Conservation (phyloP, 768 basidiomycete species). For the Lactarius hengduanensis region DNA sequence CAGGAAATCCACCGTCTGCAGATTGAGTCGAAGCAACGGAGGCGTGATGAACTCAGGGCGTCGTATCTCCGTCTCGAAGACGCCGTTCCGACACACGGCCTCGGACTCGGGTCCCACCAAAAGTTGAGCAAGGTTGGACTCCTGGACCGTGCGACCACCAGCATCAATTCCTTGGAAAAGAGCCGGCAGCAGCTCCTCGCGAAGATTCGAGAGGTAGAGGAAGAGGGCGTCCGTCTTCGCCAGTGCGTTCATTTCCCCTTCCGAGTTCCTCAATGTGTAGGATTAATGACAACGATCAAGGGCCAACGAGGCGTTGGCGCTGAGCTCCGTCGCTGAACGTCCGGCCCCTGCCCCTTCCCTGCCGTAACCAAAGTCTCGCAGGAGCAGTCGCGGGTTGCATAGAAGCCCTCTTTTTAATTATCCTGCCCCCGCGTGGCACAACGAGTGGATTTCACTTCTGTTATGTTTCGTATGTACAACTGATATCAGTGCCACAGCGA, state of each 20-base stretch:
- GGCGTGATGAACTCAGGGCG: conserved; percentile 88
- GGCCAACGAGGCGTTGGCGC: conserved; percentile 66
- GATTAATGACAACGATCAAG: conserved; percentile 52
- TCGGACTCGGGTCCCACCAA: conserved; percentile 74
- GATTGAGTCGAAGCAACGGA: conserved; percentile 89
- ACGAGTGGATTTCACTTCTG: neutral
- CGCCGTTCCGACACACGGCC: conserved; percentile 44
- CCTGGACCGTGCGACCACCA: conserved; percentile 82
- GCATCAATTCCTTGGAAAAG: conserved; percentile 84
- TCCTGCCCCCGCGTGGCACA: neutral
- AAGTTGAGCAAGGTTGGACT: conserved; percentile 90
- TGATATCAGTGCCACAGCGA: neutral
- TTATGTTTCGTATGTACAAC: neutral
- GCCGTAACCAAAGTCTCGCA: conserved; percentile 52
- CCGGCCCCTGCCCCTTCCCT: conserved; percentile 53
- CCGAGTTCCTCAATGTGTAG: conserved; percentile 34
- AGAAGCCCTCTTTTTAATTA: conserved; percentile 46
- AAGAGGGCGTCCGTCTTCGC: conserved; percentile 77
- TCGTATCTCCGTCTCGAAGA: conserved; percentile 90
- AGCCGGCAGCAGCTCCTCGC: conserved; percentile 72
- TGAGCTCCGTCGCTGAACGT: conserved; percentile 72
- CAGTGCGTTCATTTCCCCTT: conserved; percentile 38
- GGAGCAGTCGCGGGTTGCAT: conserved; percentile 36
- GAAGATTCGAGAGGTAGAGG: conserved; percentile 73
- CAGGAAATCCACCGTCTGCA: conserved; percentile 89